These are phyloP conservation scores for Nemania diffusa DNA, from an alignment of 2,329 filamentous ascomycete species.

Conservation along the genomic window DNA sequence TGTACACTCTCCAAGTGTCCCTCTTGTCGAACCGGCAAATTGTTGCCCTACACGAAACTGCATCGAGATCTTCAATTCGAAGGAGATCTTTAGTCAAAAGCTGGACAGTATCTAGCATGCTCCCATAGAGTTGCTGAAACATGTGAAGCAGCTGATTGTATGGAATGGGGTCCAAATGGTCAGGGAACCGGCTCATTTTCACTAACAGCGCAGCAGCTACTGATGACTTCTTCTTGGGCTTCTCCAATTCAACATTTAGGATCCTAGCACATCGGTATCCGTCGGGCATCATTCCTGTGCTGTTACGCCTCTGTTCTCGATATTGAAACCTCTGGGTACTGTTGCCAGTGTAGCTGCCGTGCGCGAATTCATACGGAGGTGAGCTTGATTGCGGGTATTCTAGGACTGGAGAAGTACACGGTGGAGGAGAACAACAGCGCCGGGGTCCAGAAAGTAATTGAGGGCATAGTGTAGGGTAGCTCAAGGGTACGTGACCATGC, in stretches of 20 bases:
- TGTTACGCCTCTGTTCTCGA: slow-evolving; percentile 23
- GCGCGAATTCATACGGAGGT: slow-evolving; percentile 12
- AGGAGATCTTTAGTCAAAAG: slow-evolving; percentile 24
- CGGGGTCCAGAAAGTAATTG: slow-evolving; percentile 20
- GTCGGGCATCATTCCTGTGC: neutral
- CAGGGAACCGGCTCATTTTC: slow-evolving; percentile 26
- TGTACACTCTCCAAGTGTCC: slow-evolving; percentile 29
- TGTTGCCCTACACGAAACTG: slow-evolving; percentile 26
- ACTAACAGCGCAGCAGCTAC: slow-evolving; percentile 19
- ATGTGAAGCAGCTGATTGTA: slow-evolving; percentile 28
- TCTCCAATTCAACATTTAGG: slow-evolving; percentile 24
- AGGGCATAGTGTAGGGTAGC: slow-evolving; percentile 20
- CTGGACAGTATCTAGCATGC: slow-evolving; percentile 28
- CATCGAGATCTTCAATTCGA: slow-evolving; percentile 20
- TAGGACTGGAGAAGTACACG: slow-evolving; percentile 18
- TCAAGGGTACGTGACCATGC: slow-evolving; percentile 7
- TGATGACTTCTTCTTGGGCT: slow-evolving; percentile 23
- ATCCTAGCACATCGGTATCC: slow-evolving; percentile 16
- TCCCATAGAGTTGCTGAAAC: slow-evolving; percentile 32
- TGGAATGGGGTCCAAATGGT: slow-evolving; percentile 20
- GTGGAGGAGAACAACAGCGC: slow-evolving; percentile 24
- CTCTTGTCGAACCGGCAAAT: slow-evolving; percentile 31
- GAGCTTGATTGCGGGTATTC: slow-evolving; percentile 21
- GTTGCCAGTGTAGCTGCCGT: slow-evolving; percentile 10
- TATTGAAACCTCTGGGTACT: slow-evolving; percentile 1